Conservation (phyloP, 352 stramenopile species). For the Elongisporangium undulatum region DNA sequence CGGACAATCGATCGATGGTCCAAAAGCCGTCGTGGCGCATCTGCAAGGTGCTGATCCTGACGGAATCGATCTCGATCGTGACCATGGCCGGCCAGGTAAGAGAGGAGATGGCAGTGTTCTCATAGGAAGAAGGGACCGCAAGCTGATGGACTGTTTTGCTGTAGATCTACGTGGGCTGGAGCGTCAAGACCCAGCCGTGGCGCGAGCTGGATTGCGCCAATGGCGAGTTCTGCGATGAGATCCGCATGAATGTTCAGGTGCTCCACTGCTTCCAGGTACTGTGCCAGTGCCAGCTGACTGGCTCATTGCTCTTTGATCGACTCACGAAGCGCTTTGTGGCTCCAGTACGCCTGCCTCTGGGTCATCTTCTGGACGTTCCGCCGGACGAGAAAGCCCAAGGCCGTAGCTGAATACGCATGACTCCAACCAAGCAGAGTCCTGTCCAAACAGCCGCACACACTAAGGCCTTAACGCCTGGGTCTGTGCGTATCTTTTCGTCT, state of each 20-base stretch:
- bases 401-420: neutral
- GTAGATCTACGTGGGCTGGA: slow-evolving; percentile 41
- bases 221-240: slow-evolving; percentile 33
- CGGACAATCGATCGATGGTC: neutral
- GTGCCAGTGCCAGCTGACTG: neutral
- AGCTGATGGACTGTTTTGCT: neutral
- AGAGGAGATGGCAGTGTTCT: too few species aligned
- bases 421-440: too few species aligned
- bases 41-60: neutral
- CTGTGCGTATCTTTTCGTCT: too few species aligned
- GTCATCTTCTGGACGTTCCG: slow-evolving; percentile 27
- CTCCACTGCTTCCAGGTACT: slow-evolving; percentile 36
- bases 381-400: slow-evolving; percentile 2
- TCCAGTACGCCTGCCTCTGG: slow-evolving; percentile 17
- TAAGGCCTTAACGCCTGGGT: too few species aligned
- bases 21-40: neutral
- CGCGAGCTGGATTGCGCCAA: slow-evolving; percentile 57
- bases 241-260: slow-evolving; percentile 27
- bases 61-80: neutral
- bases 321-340: too few species aligned
- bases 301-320: too few species aligned
- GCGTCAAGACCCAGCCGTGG: slow-evolving; percentile 4
- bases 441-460: too few species aligned
- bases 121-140: neutral
- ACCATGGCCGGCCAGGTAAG: neutral